Evolutionary conservation across 345 rosid species (phyloP).

Genomic region (Dipteronia dyeriana): DNA sequence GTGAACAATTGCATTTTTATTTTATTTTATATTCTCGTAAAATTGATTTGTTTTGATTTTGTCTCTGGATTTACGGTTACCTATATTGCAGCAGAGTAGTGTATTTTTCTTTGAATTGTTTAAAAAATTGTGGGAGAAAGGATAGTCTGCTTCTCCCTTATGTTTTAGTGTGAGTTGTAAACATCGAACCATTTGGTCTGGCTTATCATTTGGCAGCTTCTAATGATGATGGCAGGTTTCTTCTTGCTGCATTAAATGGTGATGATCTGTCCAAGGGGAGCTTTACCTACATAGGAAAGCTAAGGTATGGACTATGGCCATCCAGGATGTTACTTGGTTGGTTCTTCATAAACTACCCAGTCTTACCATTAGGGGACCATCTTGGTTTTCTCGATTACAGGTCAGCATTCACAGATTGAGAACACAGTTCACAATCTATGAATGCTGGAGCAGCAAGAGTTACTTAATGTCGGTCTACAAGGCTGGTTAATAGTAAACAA

Average conservation of each 20-base stretch:
- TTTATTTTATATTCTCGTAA: neutral
- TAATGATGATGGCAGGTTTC: conserved; percentile 87
- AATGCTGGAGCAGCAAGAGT: conserved; percentile 56
- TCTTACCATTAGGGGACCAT: neutral
- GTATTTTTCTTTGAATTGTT: neutral
- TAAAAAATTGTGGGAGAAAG: neutral
- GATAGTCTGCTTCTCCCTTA: neutral
- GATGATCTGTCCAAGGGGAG: conserved; percentile 74
- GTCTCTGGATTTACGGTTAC: neutral
- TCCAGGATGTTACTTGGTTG: neutral
- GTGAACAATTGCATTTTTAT: conserved; percentile 32
- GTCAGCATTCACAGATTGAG: too few species aligned
- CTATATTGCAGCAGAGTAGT: neutral
- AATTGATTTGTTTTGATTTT: neutral
- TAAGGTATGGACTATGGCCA: conserved; percentile 59
- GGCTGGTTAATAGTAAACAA: conserved; percentile 65
- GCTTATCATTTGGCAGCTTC: conserved; percentile 51
- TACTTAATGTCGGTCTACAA: conserved; percentile 54
- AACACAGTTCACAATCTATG: conserved; percentile 85
- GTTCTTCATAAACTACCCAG: conserved; percentile 4
- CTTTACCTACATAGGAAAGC: conserved; percentile 73
- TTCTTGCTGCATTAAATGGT: conserved; percentile 73
- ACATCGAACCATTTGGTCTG: conserved; percentile 19
- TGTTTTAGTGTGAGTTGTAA: neutral
- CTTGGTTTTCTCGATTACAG: conserved; percentile 35